A percentile compares a stretch with the other conserved stretches of the same genome.
These are phyloP conservation scores for Rhodocollybia butyracea DNA, from an alignment of 768 basidiomycete genomes.

Conservation along the genomic window DNA sequence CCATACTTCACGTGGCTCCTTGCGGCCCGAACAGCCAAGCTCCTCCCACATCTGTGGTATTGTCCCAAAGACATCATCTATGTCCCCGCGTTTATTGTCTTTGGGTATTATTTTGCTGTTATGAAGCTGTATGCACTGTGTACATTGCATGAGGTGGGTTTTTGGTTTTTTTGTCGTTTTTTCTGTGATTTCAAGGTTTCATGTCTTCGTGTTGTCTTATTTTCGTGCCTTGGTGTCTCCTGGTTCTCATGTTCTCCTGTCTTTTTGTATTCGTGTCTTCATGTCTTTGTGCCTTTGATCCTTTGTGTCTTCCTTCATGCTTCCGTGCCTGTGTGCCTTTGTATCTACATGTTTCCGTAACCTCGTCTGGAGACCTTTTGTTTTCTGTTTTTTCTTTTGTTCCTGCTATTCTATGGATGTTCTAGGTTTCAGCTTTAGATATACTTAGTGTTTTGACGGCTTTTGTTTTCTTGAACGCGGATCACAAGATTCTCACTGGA, in stretches of 20 bases:
- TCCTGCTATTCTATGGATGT: too few species aligned
- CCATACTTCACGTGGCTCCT: conserved; percentile 70
- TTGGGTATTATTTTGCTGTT: conserved; percentile 92
- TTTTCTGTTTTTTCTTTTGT: too few species aligned
- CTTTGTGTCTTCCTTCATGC: neutral
- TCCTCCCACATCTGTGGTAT: conserved; percentile 79
- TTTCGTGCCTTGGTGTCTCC: too few species aligned
- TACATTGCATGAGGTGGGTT: conserved; percentile 82
- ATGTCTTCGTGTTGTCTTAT: too few species aligned
- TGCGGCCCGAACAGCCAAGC: conserved; percentile 74
- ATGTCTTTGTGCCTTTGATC: too few species aligned
- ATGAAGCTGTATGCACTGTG: conserved; percentile 93
- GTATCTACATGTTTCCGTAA: too few species aligned
- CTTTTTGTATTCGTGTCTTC: neutral
- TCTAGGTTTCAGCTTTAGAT: too few species aligned
- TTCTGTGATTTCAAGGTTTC: neutral
- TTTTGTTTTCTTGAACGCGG: too few species aligned
- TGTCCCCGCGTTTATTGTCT: conserved; percentile 82
- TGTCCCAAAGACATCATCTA: conserved; percentile 74
- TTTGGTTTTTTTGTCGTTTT: neutral
- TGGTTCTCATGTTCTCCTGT: too few species aligned
- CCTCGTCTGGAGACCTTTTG: too few species aligned
- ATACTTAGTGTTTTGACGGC: too few species aligned
- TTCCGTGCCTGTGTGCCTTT: neutral
- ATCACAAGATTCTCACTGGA: too few species aligned